Evolutionary conservation across 2,329 filamentous ascomycete species (phyloP), one percentile per base, ranked within the genome.

Genomic region (Tolypocladium endophyticum): DNA sequence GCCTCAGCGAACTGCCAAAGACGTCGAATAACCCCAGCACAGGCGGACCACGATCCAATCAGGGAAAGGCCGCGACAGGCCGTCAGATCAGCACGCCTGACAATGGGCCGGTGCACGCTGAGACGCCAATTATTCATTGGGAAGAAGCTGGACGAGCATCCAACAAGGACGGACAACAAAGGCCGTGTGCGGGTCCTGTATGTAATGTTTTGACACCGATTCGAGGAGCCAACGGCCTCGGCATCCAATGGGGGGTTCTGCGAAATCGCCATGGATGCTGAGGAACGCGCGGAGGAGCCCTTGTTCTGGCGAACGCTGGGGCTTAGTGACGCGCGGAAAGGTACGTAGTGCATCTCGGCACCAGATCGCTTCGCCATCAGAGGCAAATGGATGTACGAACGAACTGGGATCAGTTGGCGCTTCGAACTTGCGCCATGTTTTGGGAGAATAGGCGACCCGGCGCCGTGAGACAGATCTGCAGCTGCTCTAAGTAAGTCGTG

Each of bases 391-490:
- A 36, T 11, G 9, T 16, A n/a, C n/a, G 28, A 33, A 52, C 7
- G 7, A 16, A 25, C 25, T 14, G 23, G 23, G 23, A 50, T 28
- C 3, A 16, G 28, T 52, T n/a, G 28, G 50, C 20, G 30, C 50
- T 23, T 7, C 30, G 30, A 35, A 35, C 30, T 45, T 28, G n/a
- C 25, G 20, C 16, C 9, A 9, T 45, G 55, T 45, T 33, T 33
- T 23, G 55, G 39, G 28, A 28, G 28, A 39, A 30, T 16, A 30
- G 25, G 55, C n/a, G 55, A 33, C 36, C 38, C 12, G 55, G 39
- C n/a, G n/a, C 39, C 56, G 41, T 50, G 41, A 36, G 41, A 57
- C 41, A 57, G 41, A 57, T 57, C 55, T 57, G 55, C 41, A 36
- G 55, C 55, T 47, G 38, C 18, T 35, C 12, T 18, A 9, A 11